These are phyloP conservation scores for Lactarius trivialis DNA, from an alignment of 768 basidiomycete species.

Conservation along the genomic window DNA sequence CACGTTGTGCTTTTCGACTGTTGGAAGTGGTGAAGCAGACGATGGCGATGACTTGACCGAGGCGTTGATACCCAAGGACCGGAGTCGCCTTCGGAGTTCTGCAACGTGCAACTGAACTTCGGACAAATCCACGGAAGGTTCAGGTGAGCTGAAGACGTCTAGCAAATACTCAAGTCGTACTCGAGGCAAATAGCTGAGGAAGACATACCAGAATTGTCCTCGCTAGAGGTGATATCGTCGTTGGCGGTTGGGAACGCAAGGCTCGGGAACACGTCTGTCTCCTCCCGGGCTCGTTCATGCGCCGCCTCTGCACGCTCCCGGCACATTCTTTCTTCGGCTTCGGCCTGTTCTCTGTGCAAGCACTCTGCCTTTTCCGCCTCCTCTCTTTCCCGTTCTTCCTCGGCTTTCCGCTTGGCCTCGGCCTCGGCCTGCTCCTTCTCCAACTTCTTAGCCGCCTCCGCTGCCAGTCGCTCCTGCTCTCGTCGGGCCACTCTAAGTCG, in stretches of 20 bases:
- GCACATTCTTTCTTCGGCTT: conserved; percentile 19
- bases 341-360: conserved; percentile 19
- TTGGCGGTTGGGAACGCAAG: background rate
- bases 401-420: conserved; percentile 20
- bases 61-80: conserved; percentile 54
- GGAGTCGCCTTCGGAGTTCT: conserved; percentile 51
- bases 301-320: background rate
- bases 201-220: conserved; percentile 7
- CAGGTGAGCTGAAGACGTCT: conserved; percentile 14
- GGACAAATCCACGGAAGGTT: conserved; percentile 29
- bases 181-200: background rate
- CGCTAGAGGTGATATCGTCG: background rate
- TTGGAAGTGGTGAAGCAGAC: conserved; percentile 43
- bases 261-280: background rate
- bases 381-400: conserved; percentile 24
- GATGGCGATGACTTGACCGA: conserved; percentile 38
- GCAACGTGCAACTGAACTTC: conserved; percentile 47
- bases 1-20: conserved; percentile 39
- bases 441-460: conserved; percentile 24
- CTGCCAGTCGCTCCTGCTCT: conserved; percentile 25
- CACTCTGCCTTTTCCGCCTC: conserved; percentile 23
- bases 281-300: conserved; percentile 1
- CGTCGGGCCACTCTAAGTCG: conserved; percentile 14
- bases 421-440: conserved; percentile 21
- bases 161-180: background rate